Conservation (phyloP, 139 green algal species). For the Picochlorum sp. region DNA sequence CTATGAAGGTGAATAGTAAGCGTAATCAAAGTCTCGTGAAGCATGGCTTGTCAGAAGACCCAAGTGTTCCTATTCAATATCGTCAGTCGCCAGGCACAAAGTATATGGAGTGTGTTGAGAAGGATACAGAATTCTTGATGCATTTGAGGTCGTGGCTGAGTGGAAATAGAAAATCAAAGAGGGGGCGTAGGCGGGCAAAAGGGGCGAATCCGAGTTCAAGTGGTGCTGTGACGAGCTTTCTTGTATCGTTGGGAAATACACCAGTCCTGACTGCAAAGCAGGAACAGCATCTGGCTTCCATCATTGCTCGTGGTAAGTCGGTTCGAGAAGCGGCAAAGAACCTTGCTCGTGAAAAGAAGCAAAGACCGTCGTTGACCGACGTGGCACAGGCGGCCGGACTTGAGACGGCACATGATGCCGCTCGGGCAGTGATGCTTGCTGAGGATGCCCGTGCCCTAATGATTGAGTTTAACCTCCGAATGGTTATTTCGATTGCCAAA, state of each 20-base stretch:
- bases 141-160: conserved; percentile 5
- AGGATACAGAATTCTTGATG: conserved; percentile 2
- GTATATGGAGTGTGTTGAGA: neutral
- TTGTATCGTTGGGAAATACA: conserved; percentile 21
- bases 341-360: neutral
- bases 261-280: conserved; percentile 14
- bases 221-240: conserved; percentile 1
- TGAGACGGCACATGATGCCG: neutral
- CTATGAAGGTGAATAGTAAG: no score
- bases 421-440: conserved; percentile 7
- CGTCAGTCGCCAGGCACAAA: neutral
- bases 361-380: neutral
- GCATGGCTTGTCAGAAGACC: neutral
- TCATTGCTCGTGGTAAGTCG: conserved; percentile 11
- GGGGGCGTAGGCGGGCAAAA: neutral
- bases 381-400: conserved; percentile 15
- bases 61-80: neutral
- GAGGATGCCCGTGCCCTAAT: conserved; percentile 25
- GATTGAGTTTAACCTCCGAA: conserved; percentile 27
- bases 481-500: conserved; percentile 29
- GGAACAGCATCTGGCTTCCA: conserved; percentile 14
- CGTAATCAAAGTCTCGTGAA: no score
- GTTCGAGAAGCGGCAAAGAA: conserved; percentile 1
- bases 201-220: neutral
- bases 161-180: neutral